phyloP scores from a whole-genome alignment of 73 alveolate genomes.

The Durusdinium trenchii region DNA sequence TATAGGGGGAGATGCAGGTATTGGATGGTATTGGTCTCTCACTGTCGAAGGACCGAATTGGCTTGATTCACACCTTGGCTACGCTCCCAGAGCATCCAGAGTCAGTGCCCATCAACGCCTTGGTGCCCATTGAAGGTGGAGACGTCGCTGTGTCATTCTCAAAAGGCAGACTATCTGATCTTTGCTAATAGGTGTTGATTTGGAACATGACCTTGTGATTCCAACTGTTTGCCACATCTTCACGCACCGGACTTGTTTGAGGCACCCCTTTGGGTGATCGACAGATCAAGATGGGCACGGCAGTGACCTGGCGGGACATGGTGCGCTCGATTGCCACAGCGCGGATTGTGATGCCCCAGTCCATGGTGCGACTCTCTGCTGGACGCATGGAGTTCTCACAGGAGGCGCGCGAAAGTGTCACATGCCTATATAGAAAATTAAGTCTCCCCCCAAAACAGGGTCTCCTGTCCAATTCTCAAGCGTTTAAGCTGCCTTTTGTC shows the following conservation, averaged over 20 bases:
- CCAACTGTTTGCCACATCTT: neutral
- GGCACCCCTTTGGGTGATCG: neutral
- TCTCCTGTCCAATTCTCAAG: too few species aligned
- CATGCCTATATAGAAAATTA: neutral
- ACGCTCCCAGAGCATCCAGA: slow-evolving; percentile 93
- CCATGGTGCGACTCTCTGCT: slow-evolving; percentile 93
- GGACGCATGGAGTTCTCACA: slow-evolving; percentile 92
- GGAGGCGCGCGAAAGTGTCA: neutral
- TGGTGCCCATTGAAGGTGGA: slow-evolving; percentile 82
- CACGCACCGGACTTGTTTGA: neutral
- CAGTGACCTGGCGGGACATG: slow-evolving; percentile 91
- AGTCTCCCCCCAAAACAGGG: too few species aligned
- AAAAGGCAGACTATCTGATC: neutral
- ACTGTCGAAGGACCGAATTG: slow-evolving; percentile 13
- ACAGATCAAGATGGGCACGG: slow-evolving; percentile 49
- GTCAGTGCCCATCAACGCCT: slow-evolving; percentile 91
- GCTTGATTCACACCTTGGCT: slow-evolving; percentile 86
- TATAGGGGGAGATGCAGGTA: neutral
- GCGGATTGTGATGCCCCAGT: slow-evolving; percentile 78
- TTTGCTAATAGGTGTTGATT: neutral
- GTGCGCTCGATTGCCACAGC: slow-evolving; percentile 92
- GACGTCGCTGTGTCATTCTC: neutral
- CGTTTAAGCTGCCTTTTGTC: too few species aligned
- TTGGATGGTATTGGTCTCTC: neutral
- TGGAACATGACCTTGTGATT: neutral